Base-by-base conservation (phyloP, 768 basidiomycete genomes). In the Royoungia palumana region DNA sequence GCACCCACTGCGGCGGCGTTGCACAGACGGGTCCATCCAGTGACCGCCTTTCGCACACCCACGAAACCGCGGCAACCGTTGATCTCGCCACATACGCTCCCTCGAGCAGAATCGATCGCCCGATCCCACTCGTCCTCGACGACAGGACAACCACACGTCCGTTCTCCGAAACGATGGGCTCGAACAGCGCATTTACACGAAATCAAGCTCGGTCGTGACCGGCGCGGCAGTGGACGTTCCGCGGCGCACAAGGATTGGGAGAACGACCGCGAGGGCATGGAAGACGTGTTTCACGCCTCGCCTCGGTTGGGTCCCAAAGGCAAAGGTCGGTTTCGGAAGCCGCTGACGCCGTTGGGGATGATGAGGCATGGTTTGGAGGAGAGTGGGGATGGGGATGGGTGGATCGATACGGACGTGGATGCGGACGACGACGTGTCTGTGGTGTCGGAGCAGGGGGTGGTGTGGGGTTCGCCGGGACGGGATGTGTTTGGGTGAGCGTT, bases 101-200 rank as follows among this genome's bases (percentile, higher is more conserved):
- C 63, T 1, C 56, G 61, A 0, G 53, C 44, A 2, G 56, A 55
- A 30, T 43, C 61, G 12, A 38, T 65, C 11, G 6, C 52, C 1
- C 55, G 64, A 4, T 63, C 59, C 0, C 59, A 59, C 17, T 65
- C 63, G 16, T 64, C 61, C 14, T 60, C 54, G 0, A 47, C 51
- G 6, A 53, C 63, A 7, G 42, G 56, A 1, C 55, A 55, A 9
- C 19, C 37, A 4, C 50, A 47, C 1, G 45, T 10, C 5, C 58
- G 77, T 46, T 73, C 72, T 0, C 75, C 77, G 16, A 78, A 75
- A 52, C 74, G 74, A 32, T 83, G 81, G 77, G 85, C 84, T 19
- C 71, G 81, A 32, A 83, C 72, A 0, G 81, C 86, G 4, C 86
- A 88, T 70, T 55, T 87, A 39, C 86, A 88, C 53, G 81, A 85